phyloP scores from a whole-genome alignment of 345 rosid species.

The Salix viminalis region DNA sequence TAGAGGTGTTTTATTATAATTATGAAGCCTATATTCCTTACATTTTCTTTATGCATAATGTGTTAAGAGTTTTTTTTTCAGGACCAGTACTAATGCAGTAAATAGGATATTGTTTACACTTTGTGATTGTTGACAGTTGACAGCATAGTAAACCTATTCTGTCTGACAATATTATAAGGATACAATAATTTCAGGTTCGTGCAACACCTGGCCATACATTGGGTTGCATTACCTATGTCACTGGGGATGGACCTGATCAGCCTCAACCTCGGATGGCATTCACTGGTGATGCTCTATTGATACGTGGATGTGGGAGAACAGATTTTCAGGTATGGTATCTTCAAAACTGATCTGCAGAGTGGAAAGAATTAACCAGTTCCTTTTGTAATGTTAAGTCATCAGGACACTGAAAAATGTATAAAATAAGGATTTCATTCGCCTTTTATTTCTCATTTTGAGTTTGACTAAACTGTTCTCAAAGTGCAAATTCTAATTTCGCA shows the following conservation, averaged over 20 bases:
- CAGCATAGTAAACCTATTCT: no score
- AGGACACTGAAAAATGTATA: background rate
- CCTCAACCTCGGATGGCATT: slow-evolving; percentile 91
- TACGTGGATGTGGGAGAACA: slow-evolving; percentile 97
- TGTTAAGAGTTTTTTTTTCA: no score
- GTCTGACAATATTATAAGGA: background rate
- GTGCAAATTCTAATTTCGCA: background rate
- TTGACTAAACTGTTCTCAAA: background rate
- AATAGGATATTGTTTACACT: no score
- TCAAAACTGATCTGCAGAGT: background rate
- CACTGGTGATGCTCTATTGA: slow-evolving; percentile 83
- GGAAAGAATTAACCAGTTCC: background rate
- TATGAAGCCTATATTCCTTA: no score
- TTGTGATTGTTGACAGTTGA: no score
- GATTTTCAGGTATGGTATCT: slow-evolving; percentile 75
- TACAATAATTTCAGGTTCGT: slow-evolving; percentile 45
- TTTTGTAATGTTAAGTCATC: background rate
- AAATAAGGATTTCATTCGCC: background rate
- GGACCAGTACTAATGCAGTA: no score
- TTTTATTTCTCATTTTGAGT: background rate
- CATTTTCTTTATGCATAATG: no score
- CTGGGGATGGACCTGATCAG: slow-evolving; percentile 75
- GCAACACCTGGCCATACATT: slow-evolving; percentile 91
- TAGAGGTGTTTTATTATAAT: no score
- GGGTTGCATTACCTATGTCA: slow-evolving; percentile 92